Conservation (phyloP, 2,329 filamentous ascomycete species). For the Ophiostoma australiae region DNA sequence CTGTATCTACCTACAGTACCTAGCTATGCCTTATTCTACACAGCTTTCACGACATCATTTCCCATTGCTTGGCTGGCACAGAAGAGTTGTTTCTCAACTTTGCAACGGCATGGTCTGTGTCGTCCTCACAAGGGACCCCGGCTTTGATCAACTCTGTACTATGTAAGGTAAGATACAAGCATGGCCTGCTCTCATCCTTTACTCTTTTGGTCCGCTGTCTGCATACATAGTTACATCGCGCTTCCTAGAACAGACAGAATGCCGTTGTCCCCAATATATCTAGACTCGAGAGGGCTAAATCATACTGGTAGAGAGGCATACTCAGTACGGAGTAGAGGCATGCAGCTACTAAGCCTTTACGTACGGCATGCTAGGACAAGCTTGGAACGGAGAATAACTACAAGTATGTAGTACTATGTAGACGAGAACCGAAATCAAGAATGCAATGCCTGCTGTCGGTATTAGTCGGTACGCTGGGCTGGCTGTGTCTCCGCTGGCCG, state of each 20-base stretch:
- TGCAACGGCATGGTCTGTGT: slow-evolving; percentile 7
- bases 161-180: slow-evolving; percentile 1
- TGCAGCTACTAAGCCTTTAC: no score
- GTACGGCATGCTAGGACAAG: neutral
- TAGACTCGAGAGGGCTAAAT: neutral
- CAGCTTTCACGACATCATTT: neutral
- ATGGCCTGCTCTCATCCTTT: neutral
- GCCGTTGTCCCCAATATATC: slow-evolving; percentile 9
- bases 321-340: no score
- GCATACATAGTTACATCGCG: slow-evolving; percentile 17
- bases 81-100: neutral
- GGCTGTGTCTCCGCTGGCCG: neutral
- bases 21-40: neutral
- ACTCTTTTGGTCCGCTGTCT: neutral
- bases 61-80: neutral
- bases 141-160: neutral
- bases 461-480: neutral
- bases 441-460: neutral
- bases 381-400: neutral
- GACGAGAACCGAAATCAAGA: neutral
- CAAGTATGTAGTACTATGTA: no score
- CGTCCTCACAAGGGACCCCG: neutral
- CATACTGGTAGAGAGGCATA: no score
- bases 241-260: slow-evolving; percentile 18
- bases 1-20: neutral